These are phyloP conservation scores for Chytridium lagenaria DNA, from an alignment of 371 early-diverging fungal species.

Conservation along the genomic window DNA sequence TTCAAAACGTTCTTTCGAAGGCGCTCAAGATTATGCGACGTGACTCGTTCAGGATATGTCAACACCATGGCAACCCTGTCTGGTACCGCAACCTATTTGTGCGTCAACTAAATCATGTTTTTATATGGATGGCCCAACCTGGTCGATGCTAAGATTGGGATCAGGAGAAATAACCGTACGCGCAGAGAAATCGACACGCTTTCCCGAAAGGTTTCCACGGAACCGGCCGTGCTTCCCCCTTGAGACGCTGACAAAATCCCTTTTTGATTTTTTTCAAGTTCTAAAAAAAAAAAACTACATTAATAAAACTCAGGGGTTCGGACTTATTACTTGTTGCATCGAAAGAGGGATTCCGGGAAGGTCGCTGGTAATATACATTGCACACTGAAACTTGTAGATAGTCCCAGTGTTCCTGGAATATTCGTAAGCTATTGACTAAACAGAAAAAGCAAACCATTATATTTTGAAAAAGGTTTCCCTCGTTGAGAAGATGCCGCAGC, in stretches of 20 bases:
- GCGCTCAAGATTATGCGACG: conserved; percentile 83
- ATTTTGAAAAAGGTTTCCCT: conserved; percentile 63
- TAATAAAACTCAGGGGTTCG: background rate
- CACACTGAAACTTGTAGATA: conserved; percentile 94
- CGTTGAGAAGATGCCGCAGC: conserved; percentile 82
- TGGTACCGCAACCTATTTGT: conserved; percentile 84
- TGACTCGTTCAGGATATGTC: conserved; percentile 98
- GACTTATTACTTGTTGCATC: conserved; percentile 44
- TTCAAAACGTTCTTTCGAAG: conserved; percentile 84
- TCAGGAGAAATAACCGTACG: conserved; percentile 99
- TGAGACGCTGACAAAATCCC: conserved; percentile 96
- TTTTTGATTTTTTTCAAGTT: conserved; percentile 63
- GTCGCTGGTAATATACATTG: conserved; percentile 97
- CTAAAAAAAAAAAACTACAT: too few relatives aligned
- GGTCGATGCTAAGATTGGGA: conserved; percentile 98
- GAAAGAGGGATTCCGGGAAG: conserved; percentile 72
- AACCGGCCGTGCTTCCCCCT: conserved; percentile 99
- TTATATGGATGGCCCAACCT: conserved; percentile 68
- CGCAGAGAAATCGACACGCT: conserved; percentile 99
- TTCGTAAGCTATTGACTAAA: background rate
- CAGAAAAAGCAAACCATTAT: conserved; percentile 38
- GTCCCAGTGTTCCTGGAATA: conserved; percentile 93
- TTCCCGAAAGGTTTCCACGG: conserved; percentile 99
- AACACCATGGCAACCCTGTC: conserved; percentile 93
- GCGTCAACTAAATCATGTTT: background rate